These are phyloP conservation scores for Plenodomus biglobosus DNA, from an alignment of 2,329 filamentous ascomycete species.

Conservation along the genomic window DNA sequence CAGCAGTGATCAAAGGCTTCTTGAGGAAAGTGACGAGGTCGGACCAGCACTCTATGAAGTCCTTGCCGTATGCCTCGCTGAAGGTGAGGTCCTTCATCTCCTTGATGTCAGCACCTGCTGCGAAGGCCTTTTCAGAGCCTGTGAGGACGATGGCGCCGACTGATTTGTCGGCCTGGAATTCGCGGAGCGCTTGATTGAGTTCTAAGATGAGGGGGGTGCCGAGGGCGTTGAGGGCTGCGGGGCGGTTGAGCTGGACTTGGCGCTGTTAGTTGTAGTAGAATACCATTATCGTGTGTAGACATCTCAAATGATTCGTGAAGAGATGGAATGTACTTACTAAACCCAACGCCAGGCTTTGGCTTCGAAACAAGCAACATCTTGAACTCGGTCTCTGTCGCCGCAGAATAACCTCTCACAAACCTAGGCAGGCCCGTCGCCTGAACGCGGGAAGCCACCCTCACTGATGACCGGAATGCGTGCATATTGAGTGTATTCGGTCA, in stretches of 20 bases:
- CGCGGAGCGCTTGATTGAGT: slow-evolving; percentile 55
- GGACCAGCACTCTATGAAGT: slow-evolving; percentile 97
- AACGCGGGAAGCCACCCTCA: slow-evolving; percentile 63
- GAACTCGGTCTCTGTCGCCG: slow-evolving; percentile 56
- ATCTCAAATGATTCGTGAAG: neutral
- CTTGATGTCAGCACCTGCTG: slow-evolving; percentile 92
- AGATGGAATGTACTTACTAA: slow-evolving; percentile 61
- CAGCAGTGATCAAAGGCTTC: slow-evolving; percentile 91
- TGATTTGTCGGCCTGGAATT: slow-evolving; percentile 35
- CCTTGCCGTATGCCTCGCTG: slow-evolving; percentile 78
- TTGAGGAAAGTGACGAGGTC: slow-evolving; percentile 79
- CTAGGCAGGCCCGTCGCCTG: slow-evolving; percentile 59
- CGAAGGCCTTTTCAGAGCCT: slow-evolving; percentile 78
- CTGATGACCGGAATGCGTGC: slow-evolving; percentile 60
- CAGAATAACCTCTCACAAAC: slow-evolving; percentile 53
- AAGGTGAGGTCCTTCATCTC: slow-evolving; percentile 96
- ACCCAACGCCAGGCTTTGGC: slow-evolving; percentile 84
- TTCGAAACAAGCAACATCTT: slow-evolving; percentile 80
- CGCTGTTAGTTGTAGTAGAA: slow-evolving; percentile 7
- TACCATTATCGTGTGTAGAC: neutral
- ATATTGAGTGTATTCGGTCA: slow-evolving; percentile 21
- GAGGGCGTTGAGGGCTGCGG: slow-evolving; percentile 93
- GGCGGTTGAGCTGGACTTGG: slow-evolving; percentile 86
- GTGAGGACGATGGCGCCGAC: slow-evolving; percentile 65
- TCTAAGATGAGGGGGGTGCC: slow-evolving; percentile 88